A percentile compares a stretch with the other conserved stretches of the same genome.
Conservation (phyloP, 1,284 basidiomycete genomes). For the Heterobasidion parviporum region DNA sequence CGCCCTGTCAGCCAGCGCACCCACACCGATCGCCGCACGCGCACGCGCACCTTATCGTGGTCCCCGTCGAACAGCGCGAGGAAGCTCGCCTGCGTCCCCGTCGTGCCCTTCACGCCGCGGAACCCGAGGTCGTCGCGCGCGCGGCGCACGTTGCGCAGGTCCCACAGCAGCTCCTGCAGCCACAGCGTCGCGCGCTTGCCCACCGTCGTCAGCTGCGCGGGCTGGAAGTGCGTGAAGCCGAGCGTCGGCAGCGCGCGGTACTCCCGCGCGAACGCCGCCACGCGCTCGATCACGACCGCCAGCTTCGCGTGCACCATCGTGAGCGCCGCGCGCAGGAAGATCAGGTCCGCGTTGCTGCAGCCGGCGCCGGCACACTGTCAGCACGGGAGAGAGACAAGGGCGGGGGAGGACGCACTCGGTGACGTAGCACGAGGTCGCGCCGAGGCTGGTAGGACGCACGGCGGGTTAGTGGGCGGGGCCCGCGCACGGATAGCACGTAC, state of each 20-base stretch:
- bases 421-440: slow-evolving; percentile 98
- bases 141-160: slow-evolving; percentile 88
- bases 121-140: slow-evolving; percentile 94
- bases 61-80: slow-evolving; percentile 92
- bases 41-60: slow-evolving; percentile 69
- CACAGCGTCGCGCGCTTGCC: slow-evolving; percentile 99
- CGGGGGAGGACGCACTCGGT: slow-evolving; percentile 66
- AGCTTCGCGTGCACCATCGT: slow-evolving; percentile 84
- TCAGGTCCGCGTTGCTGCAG: slow-evolving; percentile 91
- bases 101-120: slow-evolving; percentile 98
- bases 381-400: not conserved
- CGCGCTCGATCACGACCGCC: slow-evolving; percentile 82
- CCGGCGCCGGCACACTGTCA: not conserved
- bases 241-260: slow-evolving; percentile 82
- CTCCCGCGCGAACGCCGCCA: slow-evolving; percentile 69
- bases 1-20: too few relatives aligned
- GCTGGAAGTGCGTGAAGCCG: slow-evolving; percentile 99
- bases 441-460: slow-evolving; percentile 46
- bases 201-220: slow-evolving; percentile 96
- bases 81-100: slow-evolving; percentile 97
- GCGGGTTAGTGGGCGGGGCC: not conserved
- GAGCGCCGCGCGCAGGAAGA: slow-evolving; percentile 88
- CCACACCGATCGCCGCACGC: too few relatives aligned
- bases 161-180: slow-evolving; percentile 98
- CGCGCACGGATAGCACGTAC: slow-evolving; percentile 32